Base-by-base conservation (phyloP, 2,329 filamentous ascomycete genomes). In the Colletotrichum sp. region DNA sequence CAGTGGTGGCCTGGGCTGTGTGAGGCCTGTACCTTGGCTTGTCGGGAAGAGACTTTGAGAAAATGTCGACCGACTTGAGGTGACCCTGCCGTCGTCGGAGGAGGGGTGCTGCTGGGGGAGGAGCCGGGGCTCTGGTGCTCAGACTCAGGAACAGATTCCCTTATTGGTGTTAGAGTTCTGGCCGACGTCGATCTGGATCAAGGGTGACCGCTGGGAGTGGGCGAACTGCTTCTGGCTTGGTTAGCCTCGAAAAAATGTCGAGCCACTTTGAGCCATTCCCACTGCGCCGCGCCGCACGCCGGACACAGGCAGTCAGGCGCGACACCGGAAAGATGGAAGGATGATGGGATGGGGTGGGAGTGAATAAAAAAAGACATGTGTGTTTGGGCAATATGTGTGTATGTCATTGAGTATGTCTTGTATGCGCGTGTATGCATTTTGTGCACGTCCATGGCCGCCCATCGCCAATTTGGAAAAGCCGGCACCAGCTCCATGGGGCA, bases 91-190 rank as follows among this genome's bases (percentile, higher is more conserved):
- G 67, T 65, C 43, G 55, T 58, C 71, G 43, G 60, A 15, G 30
- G 32, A 39, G 69, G 65, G 70, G 58, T 36, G 34, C 22, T 56
- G 43, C 25, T 8, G 32, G 69, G 36, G 52, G 58, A 30, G 28
- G 52, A 32, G 39, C 25, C 28, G 58, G 30, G 55, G 55, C 43
- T 52, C n/a, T 10, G 43, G 64, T 62, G 61, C 25, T 66, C 62
- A 64, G 74, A 65, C 30, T 64, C 70, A 76, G 70, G 70, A 66
- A 76, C 70, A 36, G 43, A 30, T 74, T 74, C 60, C 74, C 71
- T 74, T 74, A 60, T 66, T 75, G 71, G 71, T 76, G 66, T 75
- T 76, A 76, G 74, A 71, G 74, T 76, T 76, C 74, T 74, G 71
- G 66, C 55, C 71, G 71, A 76, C 60, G 74, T 75, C 71, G 71